Base-by-base conservation (phyloP, 2,329 filamentous ascomycete genomes). In the Penicillium sp. region DNA sequence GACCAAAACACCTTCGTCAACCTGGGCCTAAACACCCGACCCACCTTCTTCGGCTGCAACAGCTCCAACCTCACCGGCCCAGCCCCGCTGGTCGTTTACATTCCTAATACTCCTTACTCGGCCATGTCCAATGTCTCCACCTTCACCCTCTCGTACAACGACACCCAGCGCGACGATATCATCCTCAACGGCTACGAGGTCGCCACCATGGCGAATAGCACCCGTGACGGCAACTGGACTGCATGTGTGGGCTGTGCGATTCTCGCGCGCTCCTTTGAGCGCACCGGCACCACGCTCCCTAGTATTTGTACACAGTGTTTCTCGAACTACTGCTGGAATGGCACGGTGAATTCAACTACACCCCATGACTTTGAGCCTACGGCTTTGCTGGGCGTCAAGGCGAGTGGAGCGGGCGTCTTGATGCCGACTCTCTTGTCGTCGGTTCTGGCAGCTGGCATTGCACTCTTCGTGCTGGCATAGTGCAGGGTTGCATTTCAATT, bases 221-320 rank as follows among this genome's bases (percentile, higher is more conserved):
- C 91, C 0, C 72, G 88, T 3, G 89, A 96, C 72, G 67, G 77
- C 3, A 76, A 89, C 62, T 99, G 95, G 94, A 82, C 89, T 0
- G 82, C 86, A 1, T 99, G 94, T 68, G 89, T 96, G 4, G 92
- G 88, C 22, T 99, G 95, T 76, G 95, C 94, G 5, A 87, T 96
- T 40, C 82, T 98, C 16, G 85, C 84, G 54, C 85, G 94, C 61
- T 92, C 88, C 66, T 85, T 95, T 64, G 81, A 86, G 60, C 84
- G 91, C 51, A 94, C 91, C 0, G 81, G 82, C 18, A 89, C 89
- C 0, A 62, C 78, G 0, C 82, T 93, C 1, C 94, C 94, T 0
- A 81, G 83, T 0, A 86, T 85, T 10, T 99, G 95, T 79, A 81
- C 78, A 44, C 70, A 82, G 51, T 99, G 95, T 79, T 98, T 97